Evolutionary conservation across 805 yeast genomes (phyloP).

Genomic region (Yamadazyma laniorum): DNA sequence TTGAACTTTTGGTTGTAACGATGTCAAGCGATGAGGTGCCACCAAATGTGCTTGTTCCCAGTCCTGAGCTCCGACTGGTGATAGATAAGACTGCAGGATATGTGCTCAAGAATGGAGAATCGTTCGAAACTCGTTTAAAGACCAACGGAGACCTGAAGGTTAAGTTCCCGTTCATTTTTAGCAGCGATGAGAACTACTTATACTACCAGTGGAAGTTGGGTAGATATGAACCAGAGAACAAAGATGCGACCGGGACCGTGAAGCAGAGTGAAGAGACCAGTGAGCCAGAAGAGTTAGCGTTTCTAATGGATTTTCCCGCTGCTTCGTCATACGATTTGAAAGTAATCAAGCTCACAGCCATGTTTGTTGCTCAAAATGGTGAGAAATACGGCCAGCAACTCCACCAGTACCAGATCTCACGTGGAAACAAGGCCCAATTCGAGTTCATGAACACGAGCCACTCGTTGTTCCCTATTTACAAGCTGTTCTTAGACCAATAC

Average conservation of each 20-base stretch:
- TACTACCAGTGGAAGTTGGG: conserved; percentile 54
- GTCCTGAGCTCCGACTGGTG: conserved; percentile 47
- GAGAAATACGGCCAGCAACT: conserved; percentile 33
- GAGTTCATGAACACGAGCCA: conserved; percentile 63
- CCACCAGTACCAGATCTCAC: conserved; percentile 34
- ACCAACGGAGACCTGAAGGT: conserved; percentile 42
- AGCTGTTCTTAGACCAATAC: conserved; percentile 57
- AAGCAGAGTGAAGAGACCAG: conserved; percentile 10
- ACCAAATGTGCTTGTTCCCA: conserved; percentile 38
- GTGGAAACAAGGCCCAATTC: conserved; percentile 52
- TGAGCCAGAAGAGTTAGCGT: conserved; percentile 20
- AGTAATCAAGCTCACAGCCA: conserved; percentile 69
- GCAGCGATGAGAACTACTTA: conserved; percentile 51
- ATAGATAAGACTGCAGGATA: conserved; percentile 73
- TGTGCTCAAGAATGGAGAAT: conserved; percentile 63
- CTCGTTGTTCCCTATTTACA: conserved; percentile 55
- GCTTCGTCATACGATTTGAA: conserved; percentile 65
- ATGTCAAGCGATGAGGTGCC: conserved; percentile 9
- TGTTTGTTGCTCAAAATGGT: conserved; percentile 63
- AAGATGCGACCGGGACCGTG: not conserved
- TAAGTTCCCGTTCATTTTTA: conserved; percentile 63
- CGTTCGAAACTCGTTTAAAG: conserved; percentile 59
- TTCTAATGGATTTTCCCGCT: conserved; percentile 28
- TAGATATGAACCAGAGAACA: conserved; percentile 4
- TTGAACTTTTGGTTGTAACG: too few species aligned